Conservation (phyloP, 2,329 filamentous ascomycete species). For the Colletotrichum endophyticum region DNA sequence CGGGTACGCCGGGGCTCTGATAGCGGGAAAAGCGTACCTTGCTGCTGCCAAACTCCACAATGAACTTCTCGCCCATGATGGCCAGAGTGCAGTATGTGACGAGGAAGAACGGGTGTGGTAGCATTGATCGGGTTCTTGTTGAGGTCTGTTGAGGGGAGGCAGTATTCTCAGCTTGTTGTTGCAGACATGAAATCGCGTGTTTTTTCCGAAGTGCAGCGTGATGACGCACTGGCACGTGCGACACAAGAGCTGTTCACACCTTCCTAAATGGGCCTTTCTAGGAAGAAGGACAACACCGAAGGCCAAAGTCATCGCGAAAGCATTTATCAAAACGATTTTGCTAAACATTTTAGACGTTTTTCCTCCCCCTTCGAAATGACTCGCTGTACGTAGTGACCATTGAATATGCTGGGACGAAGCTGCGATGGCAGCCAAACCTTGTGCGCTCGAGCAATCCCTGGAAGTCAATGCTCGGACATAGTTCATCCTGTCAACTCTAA, state of each 20-base stretch:
- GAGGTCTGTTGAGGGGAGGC: neutral
- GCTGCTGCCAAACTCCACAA: conserved; percentile 14
- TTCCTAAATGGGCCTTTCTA: neutral
- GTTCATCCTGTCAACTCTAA: neutral
- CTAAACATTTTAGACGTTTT: fast-evolving
- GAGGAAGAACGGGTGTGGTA: neutral
- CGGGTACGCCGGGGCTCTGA: neutral
- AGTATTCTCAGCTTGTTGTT: neutral
- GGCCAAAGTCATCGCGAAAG: neutral
- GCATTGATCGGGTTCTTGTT: neutral
- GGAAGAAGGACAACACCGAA: neutral
- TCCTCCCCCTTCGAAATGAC: neutral
- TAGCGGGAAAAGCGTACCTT: neutral
- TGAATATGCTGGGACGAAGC: neutral
- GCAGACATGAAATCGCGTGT: neutral
- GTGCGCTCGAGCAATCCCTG: neutral
- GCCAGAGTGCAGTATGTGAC: neutral
- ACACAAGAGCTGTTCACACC: neutral
- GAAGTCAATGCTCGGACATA: neutral
- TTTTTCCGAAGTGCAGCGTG: neutral
- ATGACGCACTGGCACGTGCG: neutral
- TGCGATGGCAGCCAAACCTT: neutral
- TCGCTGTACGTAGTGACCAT: neutral
- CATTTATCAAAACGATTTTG: neutral
- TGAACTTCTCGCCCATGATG: conserved; percentile 17